Conservation (phyloP, 1,284 basidiomycete species). For the Marasmius sp. region DNA sequence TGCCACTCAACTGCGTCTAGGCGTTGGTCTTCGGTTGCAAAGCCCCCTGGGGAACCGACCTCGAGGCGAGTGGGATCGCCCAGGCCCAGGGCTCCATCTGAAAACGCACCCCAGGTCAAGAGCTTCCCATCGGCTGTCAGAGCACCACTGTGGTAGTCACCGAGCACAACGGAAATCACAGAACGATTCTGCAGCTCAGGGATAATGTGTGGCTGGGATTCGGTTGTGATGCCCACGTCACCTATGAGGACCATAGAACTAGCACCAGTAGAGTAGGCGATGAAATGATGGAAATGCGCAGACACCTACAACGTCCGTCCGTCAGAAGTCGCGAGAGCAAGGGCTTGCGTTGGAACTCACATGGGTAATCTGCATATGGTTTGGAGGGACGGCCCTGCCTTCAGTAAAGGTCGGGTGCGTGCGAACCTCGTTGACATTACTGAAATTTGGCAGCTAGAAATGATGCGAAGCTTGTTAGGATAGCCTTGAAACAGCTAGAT, state of each 20-base stretch:
- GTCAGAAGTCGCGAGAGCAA: slow-evolving; percentile 15
- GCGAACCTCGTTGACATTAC: slow-evolving; percentile 53
- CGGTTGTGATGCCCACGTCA: slow-evolving; percentile 39
- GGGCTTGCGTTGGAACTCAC: slow-evolving; percentile 38
- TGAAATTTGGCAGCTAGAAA: slow-evolving; percentile 66
- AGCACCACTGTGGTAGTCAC: slow-evolving; percentile 89
- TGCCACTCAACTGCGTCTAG: slow-evolving; percentile 29
- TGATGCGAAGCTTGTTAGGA: background rate
- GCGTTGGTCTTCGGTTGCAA: slow-evolving; percentile 37
- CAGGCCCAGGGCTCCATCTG: slow-evolving; percentile 79
- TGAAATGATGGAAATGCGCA: slow-evolving; percentile 80
- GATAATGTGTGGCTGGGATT: slow-evolving; percentile 56
- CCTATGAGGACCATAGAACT: slow-evolving; percentile 70
- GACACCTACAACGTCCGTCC: slow-evolving; percentile 59
- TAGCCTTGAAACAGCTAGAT: background rate
- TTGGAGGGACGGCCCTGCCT: slow-evolving; percentile 36
- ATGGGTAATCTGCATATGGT: slow-evolving; percentile 65
- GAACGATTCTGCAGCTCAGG: slow-evolving; percentile 70
- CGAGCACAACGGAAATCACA: slow-evolving; percentile 83
- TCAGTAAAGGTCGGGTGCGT: slow-evolving; percentile 41
- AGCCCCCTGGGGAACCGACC: slow-evolving; percentile 63
- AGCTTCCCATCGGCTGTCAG: slow-evolving; percentile 77
- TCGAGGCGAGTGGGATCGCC: slow-evolving; percentile 62
- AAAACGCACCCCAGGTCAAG: slow-evolving; percentile 83
- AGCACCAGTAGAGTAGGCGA: slow-evolving; percentile 74